These are phyloP conservation scores for Pythium grandisporangium DNA, from an alignment of 352 stramenopile genomes.

Conservation along the genomic window DNA sequence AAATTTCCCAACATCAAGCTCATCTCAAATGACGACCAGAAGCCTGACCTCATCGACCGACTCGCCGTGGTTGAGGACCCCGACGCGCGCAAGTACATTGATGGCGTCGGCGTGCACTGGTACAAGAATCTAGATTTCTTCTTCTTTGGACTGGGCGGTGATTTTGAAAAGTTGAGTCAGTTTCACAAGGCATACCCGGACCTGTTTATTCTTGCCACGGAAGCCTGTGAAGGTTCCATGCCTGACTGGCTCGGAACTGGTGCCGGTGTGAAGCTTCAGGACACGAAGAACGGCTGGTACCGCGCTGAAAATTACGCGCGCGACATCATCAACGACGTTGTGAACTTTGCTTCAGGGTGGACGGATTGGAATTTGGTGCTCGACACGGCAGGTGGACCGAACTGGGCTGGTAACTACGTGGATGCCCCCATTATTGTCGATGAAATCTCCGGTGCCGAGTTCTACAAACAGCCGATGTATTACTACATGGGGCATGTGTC, in stretches of 20 bases:
- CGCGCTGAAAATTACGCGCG: conserved; percentile 71
- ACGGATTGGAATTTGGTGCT: conserved; percentile 87
- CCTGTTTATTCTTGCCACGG: conserved; percentile 75
- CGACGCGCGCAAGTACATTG: conserved; percentile 60
- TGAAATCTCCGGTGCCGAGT: conserved; percentile 35
- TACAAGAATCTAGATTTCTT: conserved; percentile 63
- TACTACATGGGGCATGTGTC: conserved; percentile 70
- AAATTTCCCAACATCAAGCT: conserved; percentile 78
- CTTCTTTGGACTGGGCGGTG: conserved; percentile 21
- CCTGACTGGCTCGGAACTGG: conserved; percentile 33
- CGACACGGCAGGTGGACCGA: conserved; percentile 62
- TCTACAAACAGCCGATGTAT: conserved; percentile 83
- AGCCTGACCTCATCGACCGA: conserved; percentile 39
- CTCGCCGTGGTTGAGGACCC: conserved; percentile 30
- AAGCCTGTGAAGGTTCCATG: conserved; percentile 71
- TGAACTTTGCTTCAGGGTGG: conserved; percentile 72
- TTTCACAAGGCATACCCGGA: conserved; percentile 53
- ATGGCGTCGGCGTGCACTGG: conserved; percentile 83
- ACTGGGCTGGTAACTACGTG: conserved; percentile 54
- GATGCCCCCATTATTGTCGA: conserved; percentile 70
- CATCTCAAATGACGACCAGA: conserved; percentile 82
- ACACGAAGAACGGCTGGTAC: conserved; percentile 39
- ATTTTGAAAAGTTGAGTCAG: conserved; percentile 35
- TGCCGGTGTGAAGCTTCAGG: conserved; percentile 29
- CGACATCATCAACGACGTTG: conserved; percentile 83